These are phyloP conservation scores for Eucalyptus curtisii DNA, from an alignment of 345 rosid genomes.

Conservation along the genomic window DNA sequence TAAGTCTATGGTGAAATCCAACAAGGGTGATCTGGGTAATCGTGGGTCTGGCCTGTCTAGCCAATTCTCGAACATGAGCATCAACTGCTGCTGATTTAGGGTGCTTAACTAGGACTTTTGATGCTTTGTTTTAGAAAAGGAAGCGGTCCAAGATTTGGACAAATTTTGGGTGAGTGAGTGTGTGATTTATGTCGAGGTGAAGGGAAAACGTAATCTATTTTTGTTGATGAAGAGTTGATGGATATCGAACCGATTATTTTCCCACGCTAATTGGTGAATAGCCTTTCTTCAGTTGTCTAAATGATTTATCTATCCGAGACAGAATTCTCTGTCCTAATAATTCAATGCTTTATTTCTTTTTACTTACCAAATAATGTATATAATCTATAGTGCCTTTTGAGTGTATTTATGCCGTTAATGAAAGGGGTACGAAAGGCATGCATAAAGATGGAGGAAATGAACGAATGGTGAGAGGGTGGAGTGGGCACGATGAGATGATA, in stretches of 20 bases:
- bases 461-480: background rate
- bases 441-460: background rate
- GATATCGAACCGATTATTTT: background rate
- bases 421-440: background rate
- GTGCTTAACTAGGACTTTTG: background rate
- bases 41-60: slow-evolving; percentile 30
- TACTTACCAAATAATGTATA: background rate
- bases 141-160: background rate
- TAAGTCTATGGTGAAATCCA: background rate
- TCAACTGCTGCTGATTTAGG: slow-evolving; percentile 23
- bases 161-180: background rate
- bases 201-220: background rate
- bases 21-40: slow-evolving; percentile 2
- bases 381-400: background rate
- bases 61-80: slow-evolving; percentile 28
- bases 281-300: background rate
- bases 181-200: background rate
- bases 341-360: background rate
- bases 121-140: background rate
- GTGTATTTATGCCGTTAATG: background rate
- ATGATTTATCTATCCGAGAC: background rate
- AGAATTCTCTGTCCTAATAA: background rate
- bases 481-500: background rate
- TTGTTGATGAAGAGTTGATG: background rate
- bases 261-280: background rate